Percentiles rank a stretch among this genome's conserved stretches.
Conservation (phyloP, 2,329 filamentous ascomycete genomes). For the Fusarium azukiicola region DNA sequence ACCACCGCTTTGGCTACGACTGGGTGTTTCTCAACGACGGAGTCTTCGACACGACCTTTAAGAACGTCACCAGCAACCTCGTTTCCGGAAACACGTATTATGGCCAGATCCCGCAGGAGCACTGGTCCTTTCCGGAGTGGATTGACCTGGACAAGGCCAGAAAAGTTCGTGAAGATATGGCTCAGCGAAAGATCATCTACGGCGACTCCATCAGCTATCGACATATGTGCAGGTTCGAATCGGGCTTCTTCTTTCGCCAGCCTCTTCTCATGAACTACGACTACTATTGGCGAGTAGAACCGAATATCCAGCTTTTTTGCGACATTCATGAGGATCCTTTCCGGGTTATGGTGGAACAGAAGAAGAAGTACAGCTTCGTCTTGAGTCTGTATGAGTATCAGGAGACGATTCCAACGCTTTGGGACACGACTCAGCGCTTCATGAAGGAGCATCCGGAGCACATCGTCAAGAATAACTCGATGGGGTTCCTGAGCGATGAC, state of each 20-base stretch:
- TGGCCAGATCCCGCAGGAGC: conserved; percentile 92
- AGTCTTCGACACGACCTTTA: conserved; percentile 96
- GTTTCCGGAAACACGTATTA: conserved; percentile 96
- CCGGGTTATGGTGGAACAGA: conserved; percentile 96
- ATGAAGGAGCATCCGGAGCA: conserved; percentile 95
- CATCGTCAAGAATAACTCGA: conserved; percentile 91
- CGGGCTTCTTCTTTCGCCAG: conserved; percentile 99
- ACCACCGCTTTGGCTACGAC: conserved; percentile 97
- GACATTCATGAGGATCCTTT: conserved; percentile 98
- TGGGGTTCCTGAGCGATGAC: conserved; percentile 96
- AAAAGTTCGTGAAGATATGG: conserved; percentile 97
- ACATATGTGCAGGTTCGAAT: conserved; percentile 99
- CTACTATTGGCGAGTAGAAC: conserved; percentile 99
- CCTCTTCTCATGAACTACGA: conserved; percentile 97
- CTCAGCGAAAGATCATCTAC: conserved; percentile 97
- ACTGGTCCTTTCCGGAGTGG: conserved; percentile 98
- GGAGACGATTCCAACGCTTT: conserved; percentile 97
- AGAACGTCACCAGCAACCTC: conserved; percentile 92
- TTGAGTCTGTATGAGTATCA: conserved; percentile 97
- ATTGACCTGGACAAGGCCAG: conserved; percentile 97
- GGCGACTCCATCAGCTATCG: conserved; percentile 98
- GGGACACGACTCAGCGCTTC: conserved; percentile 97
- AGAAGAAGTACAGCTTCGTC: conserved; percentile 99
- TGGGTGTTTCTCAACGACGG: conserved; percentile 99
- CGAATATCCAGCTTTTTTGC: conserved; percentile 97